Evolutionary conservation across 768 basidiomycete species (phyloP).

Genomic region (Paxillus rubicundulus): DNA sequence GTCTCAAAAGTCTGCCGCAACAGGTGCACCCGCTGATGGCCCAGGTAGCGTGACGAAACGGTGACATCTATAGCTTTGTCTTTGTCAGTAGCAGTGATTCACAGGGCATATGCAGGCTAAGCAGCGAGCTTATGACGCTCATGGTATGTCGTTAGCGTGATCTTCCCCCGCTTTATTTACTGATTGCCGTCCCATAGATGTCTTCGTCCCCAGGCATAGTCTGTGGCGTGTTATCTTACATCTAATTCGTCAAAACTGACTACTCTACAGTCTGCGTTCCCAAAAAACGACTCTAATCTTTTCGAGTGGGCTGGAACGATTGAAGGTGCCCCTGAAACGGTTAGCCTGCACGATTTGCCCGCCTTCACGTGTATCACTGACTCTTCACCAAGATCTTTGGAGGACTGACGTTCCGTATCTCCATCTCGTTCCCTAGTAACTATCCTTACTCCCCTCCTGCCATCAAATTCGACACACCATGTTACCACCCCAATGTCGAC

Average conservation of each 20-base stretch:
- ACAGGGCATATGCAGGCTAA: conserved; percentile 46
- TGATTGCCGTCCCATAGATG: conserved; percentile 53
- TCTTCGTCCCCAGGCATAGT: conserved; percentile 87
- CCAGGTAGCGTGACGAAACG: conserved; percentile 84
- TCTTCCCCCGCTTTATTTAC: neutral
- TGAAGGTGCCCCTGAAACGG: conserved; percentile 75
- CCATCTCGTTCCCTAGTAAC: conserved; percentile 80
- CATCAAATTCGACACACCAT: conserved; percentile 86
- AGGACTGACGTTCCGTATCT: conserved; percentile 78
- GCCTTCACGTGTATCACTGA: conserved; percentile 1
- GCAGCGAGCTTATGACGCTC: conserved; percentile 83
- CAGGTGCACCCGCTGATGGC: conserved; percentile 52
- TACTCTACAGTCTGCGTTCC: conserved; percentile 73
- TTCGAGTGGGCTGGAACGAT: conserved; percentile 92
- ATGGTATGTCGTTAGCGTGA: conserved; percentile 57
- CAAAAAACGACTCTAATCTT: conserved; percentile 80
- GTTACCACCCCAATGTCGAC: conserved; percentile 91
- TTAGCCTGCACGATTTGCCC: conserved; percentile 7
- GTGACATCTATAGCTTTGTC: conserved; percentile 34
- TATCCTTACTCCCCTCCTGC: conserved; percentile 85
- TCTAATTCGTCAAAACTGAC: neutral
- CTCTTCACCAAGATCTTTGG: conserved; percentile 60
- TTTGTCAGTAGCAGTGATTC: neutral
- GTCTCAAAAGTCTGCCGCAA: conserved; percentile 53
- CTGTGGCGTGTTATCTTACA: conserved; percentile 26